Evolutionary conservation across 768 basidiomycete species (phyloP).

Genomic region (Rhizopogon vulgaris): DNA sequence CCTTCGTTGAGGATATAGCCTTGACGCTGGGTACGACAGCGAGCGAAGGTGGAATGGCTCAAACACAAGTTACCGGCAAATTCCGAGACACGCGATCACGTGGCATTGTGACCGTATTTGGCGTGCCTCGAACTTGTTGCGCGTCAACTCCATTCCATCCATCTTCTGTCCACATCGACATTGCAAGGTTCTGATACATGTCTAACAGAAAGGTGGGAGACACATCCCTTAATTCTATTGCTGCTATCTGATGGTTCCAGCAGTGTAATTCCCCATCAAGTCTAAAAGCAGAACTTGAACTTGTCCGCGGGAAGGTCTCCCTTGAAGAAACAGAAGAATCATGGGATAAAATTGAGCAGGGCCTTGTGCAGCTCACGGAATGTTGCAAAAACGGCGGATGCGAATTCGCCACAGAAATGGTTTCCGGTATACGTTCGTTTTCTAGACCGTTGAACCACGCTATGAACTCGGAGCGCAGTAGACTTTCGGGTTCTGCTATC

Average conservation of each 20-base stretch:
- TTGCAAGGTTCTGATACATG: slow-evolving; percentile 12
- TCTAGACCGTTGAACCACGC: slow-evolving; percentile 50
- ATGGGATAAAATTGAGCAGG: slow-evolving; percentile 64
- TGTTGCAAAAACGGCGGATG: slow-evolving; percentile 49
- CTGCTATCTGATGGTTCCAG: neutral
- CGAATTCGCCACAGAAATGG: slow-evolving; percentile 46
- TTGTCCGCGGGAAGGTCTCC: slow-evolving; percentile 34
- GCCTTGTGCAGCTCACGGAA: slow-evolving; percentile 38
- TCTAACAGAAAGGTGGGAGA: slow-evolving; percentile 23
- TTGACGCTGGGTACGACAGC: slow-evolving; percentile 9
- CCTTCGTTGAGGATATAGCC: slow-evolving; percentile 17
- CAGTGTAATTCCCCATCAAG: slow-evolving; percentile 28
- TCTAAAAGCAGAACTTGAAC: slow-evolving; percentile 36
- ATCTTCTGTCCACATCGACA: neutral
- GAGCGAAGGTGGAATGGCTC: slow-evolving; percentile 6
- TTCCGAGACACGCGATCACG: slow-evolving; percentile 20
- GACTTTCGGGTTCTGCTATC: slow-evolving; percentile 60
- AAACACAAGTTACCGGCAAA: slow-evolving; percentile 14
- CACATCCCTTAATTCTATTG: fast-evolving
- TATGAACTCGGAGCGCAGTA: slow-evolving; percentile 68
- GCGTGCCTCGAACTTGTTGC: neutral
- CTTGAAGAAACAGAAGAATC: slow-evolving; percentile 70
- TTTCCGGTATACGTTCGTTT: slow-evolving; percentile 43
- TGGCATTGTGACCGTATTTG: slow-evolving; percentile 8
- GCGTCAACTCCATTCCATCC: neutral